Conservation (phyloP, 163 green algal genomes). For the Chlorella variabilis region DNA sequence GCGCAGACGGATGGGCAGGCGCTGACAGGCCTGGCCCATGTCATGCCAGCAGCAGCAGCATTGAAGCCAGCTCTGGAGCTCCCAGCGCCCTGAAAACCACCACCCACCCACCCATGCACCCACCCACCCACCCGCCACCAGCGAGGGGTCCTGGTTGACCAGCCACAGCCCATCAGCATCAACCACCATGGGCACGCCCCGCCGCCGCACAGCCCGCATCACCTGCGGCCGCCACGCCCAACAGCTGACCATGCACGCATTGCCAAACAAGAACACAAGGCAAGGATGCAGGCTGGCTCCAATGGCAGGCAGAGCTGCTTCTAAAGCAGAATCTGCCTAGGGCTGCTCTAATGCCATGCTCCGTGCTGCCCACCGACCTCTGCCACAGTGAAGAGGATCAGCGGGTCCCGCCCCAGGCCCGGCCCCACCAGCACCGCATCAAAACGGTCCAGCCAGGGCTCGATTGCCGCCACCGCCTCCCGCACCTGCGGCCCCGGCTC, state of each 20-base stretch:
- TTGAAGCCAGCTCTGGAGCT: too few relatives aligned
- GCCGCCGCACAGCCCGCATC: slow-evolving; percentile 38
- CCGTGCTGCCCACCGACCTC: too few relatives aligned
- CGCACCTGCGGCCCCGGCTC: slow-evolving; percentile 27
- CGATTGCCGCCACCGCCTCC: slow-evolving; percentile 38
- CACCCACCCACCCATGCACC: too few relatives aligned
- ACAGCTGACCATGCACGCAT: neutral
- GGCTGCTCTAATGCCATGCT: too few relatives aligned
- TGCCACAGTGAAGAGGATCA: slow-evolving; percentile 51
- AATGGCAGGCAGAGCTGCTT: too few relatives aligned
- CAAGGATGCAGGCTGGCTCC: neutral
- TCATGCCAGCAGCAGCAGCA: neutral
- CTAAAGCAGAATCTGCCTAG: too few relatives aligned
- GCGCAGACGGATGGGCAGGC: neutral
- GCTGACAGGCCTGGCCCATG: neutral
- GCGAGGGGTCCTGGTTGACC: slow-evolving; percentile 56
- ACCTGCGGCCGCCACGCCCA: slow-evolving; percentile 35
- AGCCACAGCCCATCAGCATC: slow-evolving; percentile 81
- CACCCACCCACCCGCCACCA: slow-evolving; percentile 45
- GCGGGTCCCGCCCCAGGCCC: slow-evolving; percentile 81
- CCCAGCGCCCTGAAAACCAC: too few relatives aligned
- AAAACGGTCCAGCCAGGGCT: slow-evolving; percentile 75
- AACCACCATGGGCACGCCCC: slow-evolving; percentile 62
- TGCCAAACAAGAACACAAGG: too few relatives aligned
- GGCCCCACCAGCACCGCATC: slow-evolving; percentile 86